Evolutionary conservation across 2,329 filamentous ascomycete genomes (phyloP).

Genomic region (Lojkania enalia): DNA sequence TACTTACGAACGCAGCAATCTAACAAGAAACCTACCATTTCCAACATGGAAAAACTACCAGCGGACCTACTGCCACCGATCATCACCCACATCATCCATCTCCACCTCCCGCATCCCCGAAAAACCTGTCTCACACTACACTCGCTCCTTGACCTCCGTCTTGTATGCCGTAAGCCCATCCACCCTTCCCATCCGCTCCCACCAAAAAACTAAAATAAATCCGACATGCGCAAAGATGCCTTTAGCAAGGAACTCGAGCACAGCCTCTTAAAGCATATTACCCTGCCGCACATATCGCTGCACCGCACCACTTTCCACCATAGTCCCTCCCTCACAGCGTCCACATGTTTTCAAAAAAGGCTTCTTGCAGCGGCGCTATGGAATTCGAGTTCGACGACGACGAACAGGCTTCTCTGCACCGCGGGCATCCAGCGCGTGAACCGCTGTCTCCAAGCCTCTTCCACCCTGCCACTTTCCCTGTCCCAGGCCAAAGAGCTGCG

Average conservation of each 20-base stretch:
- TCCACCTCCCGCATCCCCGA: background rate
- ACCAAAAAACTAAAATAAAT: background rate
- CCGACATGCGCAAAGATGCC: background rate
- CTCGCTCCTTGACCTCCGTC: background rate
- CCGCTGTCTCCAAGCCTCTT: too few species aligned
- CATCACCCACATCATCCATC: background rate
- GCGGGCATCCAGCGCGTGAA: too few species aligned
- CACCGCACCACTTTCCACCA: background rate
- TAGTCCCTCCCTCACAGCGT: too few species aligned
- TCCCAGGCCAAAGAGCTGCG: too few species aligned
- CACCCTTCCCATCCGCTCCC: background rate
- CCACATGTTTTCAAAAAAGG: too few species aligned
- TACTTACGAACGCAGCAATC: too few species aligned
- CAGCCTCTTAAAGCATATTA: background rate
- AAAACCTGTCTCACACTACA: background rate
- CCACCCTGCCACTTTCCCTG: too few species aligned
- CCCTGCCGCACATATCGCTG: background rate
- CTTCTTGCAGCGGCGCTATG: too few species aligned
- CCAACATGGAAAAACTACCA: conserved; percentile 1
- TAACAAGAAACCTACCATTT: background rate
- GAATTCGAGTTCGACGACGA: too few species aligned
- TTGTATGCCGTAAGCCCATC: background rate
- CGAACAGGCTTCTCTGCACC: too few species aligned
- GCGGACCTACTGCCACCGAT: background rate
- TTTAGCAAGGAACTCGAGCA: background rate